phyloP scores from a whole-genome alignment of 1,284 basidiomycete species.

The Cryptococcus wingfieldii region DNA sequence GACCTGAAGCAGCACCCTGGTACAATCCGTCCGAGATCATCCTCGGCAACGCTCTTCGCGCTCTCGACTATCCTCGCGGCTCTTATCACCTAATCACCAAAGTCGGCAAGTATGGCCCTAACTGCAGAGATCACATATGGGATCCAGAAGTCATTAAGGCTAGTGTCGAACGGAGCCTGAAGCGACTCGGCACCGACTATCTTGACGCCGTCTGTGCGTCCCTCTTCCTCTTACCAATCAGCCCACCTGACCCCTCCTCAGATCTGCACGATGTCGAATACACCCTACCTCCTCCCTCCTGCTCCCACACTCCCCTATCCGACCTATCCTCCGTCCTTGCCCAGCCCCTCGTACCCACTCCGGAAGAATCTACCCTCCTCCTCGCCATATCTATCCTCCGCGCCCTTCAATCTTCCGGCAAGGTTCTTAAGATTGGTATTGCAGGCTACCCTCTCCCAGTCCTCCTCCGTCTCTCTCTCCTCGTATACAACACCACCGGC shows the following conservation, averaged over 20 bases:
- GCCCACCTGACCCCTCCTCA: constrained; percentile 2
- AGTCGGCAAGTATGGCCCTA: constrained; percentile 75
- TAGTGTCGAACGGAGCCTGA: constrained; percentile 67
- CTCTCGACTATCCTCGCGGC: constrained; percentile 72
- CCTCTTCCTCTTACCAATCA: background rate
- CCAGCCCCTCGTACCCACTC: constrained; percentile 50
- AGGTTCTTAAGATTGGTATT: constrained; percentile 76
- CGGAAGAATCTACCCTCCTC: constrained; percentile 75
- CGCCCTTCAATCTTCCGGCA: constrained; percentile 70
- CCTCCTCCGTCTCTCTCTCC: constrained; percentile 73
- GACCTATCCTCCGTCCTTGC: constrained; percentile 9
- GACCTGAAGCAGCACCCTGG: constrained; percentile 52
- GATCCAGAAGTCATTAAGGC: constrained; percentile 63
- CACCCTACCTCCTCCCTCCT: constrained; percentile 54
- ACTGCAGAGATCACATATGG: constrained; percentile 65
- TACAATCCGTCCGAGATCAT: constrained; percentile 90
- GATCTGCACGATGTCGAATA: constrained; percentile 91
- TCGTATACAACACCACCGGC: constrained; percentile 63
- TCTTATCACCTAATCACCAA: constrained; percentile 89
- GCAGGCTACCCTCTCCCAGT: constrained; percentile 84
- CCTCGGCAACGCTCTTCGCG: constrained; percentile 68
- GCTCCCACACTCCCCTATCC: constrained; percentile 52
- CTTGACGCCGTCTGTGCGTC: constrained; percentile 68
- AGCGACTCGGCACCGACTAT: constrained; percentile 71
- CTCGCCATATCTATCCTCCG: constrained; percentile 68